Conservation (phyloP, 768 basidiomycete species). For the Russula compacta region DNA sequence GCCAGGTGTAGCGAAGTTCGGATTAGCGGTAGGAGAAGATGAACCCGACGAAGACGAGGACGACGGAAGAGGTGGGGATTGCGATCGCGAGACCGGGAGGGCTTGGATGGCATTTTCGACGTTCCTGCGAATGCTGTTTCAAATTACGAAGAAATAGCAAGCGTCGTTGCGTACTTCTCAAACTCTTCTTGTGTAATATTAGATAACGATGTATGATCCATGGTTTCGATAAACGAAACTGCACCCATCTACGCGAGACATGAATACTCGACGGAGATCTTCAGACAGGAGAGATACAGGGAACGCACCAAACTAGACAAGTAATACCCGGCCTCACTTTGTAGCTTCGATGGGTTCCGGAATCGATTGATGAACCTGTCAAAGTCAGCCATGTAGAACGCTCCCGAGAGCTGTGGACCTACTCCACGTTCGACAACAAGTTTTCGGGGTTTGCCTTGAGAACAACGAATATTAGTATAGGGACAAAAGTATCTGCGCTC, state of each 20-base stretch:
- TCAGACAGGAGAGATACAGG: neutral
- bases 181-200: slow-evolving; percentile 92
- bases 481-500: slow-evolving; percentile 91
- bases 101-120: slow-evolving; percentile 53
- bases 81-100: slow-evolving; percentile 32
- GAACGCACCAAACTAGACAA: slow-evolving; percentile 79
- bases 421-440: slow-evolving; percentile 94
- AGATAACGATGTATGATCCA: slow-evolving; percentile 94
- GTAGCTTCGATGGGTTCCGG: slow-evolving; percentile 77
- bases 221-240: slow-evolving; percentile 94
- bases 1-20: neutral
- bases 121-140: slow-evolving; percentile 30
- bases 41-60: slow-evolving; percentile 24
- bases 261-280: neutral
- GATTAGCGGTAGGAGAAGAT: slow-evolving; percentile 26
- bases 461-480: slow-evolving; percentile 89
- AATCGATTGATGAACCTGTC: slow-evolving; percentile 91
- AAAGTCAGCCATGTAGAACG: neutral
- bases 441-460: slow-evolving; percentile 91
- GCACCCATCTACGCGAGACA: slow-evolving; percentile 68
- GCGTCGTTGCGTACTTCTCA: slow-evolving; percentile 45
- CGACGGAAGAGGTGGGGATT: slow-evolving; percentile 26
- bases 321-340: slow-evolving; percentile 96
- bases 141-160: neutral
- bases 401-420: slow-evolving; percentile 23